Base-by-base conservation (phyloP, 1,284 basidiomycete genomes). In the Chalciporus sp. region DNA sequence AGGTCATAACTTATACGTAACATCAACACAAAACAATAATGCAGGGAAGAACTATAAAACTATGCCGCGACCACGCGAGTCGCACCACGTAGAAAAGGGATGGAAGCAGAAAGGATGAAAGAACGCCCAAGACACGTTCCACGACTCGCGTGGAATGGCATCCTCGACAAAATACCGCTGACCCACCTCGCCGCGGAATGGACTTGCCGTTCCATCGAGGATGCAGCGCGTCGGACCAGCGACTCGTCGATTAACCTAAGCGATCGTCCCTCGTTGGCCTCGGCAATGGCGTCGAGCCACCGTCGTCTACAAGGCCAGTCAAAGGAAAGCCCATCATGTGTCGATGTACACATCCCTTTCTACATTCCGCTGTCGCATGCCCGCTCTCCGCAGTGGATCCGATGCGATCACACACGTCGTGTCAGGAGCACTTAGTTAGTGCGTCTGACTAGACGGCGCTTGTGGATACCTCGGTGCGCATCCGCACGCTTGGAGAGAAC, bases 401-500 rank as follows among this genome's bases (percentile, higher is more conserved):
- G 46, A 44, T 42, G 51, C 7, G 41, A 27, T 41, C 48, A 26
- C 23, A 8, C 7, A 27, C 42, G 17, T 40, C 39, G 14, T 27
- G 27, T 31, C 16, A 4, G n/a, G 14, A 31, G 17, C 28, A 12
- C 28, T 64, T 47, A 63, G n/a, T 42, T 41, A 23, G 33, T 23
- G 10, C 62, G 64, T 43, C 54, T 62, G 17, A 65, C n/a, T 10
- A 66, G 64, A 27, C 68, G 68, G 19, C 51, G 64, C 42, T 70
- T 66, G 60, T 63, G 64, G 14, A 41, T 43, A 23, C 53, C 47
- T 39, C 26, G 63, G 27, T 51, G 66, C 20, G 41, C 41, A 10
- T 48, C 7, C n/a, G 33, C 28, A 26, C 67, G 67, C 48, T 65
- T 70, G 14, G 54, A 26, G 35, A 63, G 54, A 6, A 29, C 1